These are phyloP conservation scores for Amoeboaphelidium protococcarum DNA, from an alignment of 371 early-diverging fungal genomes.

Conservation along the genomic window DNA sequence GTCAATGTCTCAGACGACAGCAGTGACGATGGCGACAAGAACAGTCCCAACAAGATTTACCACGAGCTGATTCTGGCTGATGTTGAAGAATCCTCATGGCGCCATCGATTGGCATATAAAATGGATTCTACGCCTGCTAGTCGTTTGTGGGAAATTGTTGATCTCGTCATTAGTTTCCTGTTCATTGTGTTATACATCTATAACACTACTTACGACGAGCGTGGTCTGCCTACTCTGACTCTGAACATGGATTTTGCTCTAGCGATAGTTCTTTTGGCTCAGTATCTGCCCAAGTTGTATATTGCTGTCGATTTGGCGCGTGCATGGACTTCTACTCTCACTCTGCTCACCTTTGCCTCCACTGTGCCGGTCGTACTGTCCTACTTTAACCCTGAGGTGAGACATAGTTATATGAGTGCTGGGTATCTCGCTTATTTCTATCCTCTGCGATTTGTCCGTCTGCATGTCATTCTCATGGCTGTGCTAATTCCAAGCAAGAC, in stretches of 20 bases:
- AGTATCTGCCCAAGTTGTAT: slow-evolving; percentile 20
- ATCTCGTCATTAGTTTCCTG: slow-evolving; percentile 17
- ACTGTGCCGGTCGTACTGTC: slow-evolving; percentile 21
- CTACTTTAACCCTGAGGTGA: background rate
- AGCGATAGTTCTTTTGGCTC: slow-evolving; percentile 13
- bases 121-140: slow-evolving; percentile 20
- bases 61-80: too few species aligned
- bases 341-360: slow-evolving; percentile 19
- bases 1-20: too few species aligned
- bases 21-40: too few species aligned
- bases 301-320: slow-evolving; percentile 18
- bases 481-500: slow-evolving; percentile 24
- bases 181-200: slow-evolving; percentile 20
- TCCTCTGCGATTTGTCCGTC: slow-evolving; percentile 31
- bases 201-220: slow-evolving; percentile 1
- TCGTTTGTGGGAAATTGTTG: slow-evolving; percentile 28
- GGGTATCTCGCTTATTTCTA: slow-evolving; percentile 23
- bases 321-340: slow-evolving; percentile 11
- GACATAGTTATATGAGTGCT: slow-evolving; percentile 27
- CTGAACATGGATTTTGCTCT: slow-evolving; percentile 14
- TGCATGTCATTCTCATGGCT: slow-evolving; percentile 19
- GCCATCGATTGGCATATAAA: slow-evolving; percentile 16
- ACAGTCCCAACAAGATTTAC: too few species aligned
- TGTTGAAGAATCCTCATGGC: slow-evolving; percentile 11
- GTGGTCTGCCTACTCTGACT: background rate